A percentile compares a stretch with the other conserved stretches of the same genome.
Conservation (phyloP, 2,329 filamentous ascomycete genomes). For the Fusarium cyanostomum region DNA sequence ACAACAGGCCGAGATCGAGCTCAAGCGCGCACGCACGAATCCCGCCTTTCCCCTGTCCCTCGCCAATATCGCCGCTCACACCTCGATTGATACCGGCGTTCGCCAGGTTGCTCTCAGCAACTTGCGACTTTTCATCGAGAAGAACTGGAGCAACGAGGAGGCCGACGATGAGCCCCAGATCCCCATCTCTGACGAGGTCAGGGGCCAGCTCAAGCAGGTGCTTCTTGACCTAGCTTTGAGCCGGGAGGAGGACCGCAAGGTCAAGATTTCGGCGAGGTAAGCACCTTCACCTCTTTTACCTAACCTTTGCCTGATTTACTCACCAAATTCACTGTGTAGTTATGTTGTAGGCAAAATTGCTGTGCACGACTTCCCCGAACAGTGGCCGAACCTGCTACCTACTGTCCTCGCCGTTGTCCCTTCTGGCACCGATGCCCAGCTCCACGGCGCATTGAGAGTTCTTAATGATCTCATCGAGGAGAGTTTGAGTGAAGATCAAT, state of each 20-base stretch:
- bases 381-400: slow-evolving; percentile 91
- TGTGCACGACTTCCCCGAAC: slow-evolving; percentile 89
- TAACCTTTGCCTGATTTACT: not conserved
- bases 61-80: slow-evolving; percentile 81
- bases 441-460: slow-evolving; percentile 90
- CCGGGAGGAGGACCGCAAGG: slow-evolving; percentile 79
- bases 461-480: slow-evolving; percentile 92
- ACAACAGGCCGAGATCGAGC: slow-evolving; percentile 85
- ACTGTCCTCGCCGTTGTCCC: slow-evolving; percentile 81
- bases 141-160: slow-evolving; percentile 82
- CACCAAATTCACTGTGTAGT: slow-evolving; percentile 49
- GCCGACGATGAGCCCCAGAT: slow-evolving; percentile 72
- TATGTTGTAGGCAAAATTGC: slow-evolving; percentile 92
- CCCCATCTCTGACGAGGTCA: slow-evolving; percentile 76
- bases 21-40: slow-evolving; percentile 75
- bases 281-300: not conserved
- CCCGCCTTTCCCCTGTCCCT: slow-evolving; percentile 82
- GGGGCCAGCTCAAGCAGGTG: slow-evolving; percentile 75
- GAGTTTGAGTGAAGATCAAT: slow-evolving; percentile 91
- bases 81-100: slow-evolving; percentile 75
- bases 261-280: slow-evolving; percentile 88
- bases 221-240: slow-evolving; percentile 82
- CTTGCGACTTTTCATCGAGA: slow-evolving; percentile 84
- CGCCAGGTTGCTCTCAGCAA: slow-evolving; percentile 85
- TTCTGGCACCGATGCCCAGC: slow-evolving; percentile 77